Base-by-base conservation (phyloP, 148 eudicot species). In the Rhododendron vialii region DNA sequence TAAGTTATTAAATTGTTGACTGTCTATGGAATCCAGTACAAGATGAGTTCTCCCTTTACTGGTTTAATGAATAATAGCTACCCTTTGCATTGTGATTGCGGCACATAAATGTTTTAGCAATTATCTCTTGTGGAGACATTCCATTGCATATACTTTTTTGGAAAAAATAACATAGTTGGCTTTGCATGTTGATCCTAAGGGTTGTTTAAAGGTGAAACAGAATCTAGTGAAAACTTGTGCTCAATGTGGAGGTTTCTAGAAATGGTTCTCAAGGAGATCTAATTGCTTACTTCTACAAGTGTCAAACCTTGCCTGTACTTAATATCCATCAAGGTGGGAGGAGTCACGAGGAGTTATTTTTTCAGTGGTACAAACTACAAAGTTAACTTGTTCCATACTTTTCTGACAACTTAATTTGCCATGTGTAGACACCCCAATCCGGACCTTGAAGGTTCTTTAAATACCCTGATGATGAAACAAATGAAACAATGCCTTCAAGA, bases 311-410 rank as follows among this genome's bases (percentile, higher is more conserved):
- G 55, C 13, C 35, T 65, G 4, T 80, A 13, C 55, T 77, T 85
- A n/a, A 5, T 59, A 41, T 61, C 83, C 76, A 43, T 45, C 20
- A 48, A 45, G 35, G 57, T 38, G 73, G 87, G 73, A 85, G n/a
- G 45, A 50, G 45, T 74, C 51, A 1, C 26, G 80, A 78, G n/a
- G 28, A 50, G 45, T 74, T 71, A 2, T 26, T 28, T 81, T 86
- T 81, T 82, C 1, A 55, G 51, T 26, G n/a, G 8, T 28, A 86
- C 81, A 35, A 57, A 59, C 9, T 30, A 81, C 82, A n/a, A 57
- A 15, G 81, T 50, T 14, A 67, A 69, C 14, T 11, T 41, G 10
- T 67, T 22, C 36, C 57, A 47, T 83, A 24, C 43, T 83, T 45
- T 38, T 15, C 26, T 28, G 26, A 13, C 78, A 69, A 67, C 78